These are phyloP conservation scores for Hypoxylon rubiginosum DNA, from an alignment of 2,329 filamentous ascomycete genomes.

Conservation along the genomic window DNA sequence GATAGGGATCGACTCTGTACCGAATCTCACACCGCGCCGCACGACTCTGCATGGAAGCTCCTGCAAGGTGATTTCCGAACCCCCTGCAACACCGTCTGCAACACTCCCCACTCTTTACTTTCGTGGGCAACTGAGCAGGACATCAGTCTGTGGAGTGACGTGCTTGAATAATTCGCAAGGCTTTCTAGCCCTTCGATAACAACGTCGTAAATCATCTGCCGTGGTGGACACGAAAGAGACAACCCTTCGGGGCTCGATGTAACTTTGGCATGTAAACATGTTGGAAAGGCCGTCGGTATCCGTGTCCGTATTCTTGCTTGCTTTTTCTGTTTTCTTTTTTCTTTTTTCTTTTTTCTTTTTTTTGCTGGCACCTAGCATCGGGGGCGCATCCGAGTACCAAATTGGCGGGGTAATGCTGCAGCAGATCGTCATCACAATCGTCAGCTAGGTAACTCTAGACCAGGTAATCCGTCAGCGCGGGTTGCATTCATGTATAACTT, in stretches of 20 bases:
- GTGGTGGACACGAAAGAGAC: slow-evolving; percentile 5
- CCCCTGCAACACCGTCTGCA: slow-evolving; percentile 10
- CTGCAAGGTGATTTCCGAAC: slow-evolving; percentile 2
- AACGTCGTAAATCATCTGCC: slow-evolving; percentile 27
- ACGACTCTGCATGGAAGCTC: slow-evolving; percentile 2
- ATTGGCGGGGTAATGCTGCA: slow-evolving; percentile 28
- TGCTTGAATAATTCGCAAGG: slow-evolving; percentile 15
- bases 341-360: too few species aligned
- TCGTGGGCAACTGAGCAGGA: slow-evolving; percentile 7
- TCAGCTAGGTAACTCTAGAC: neutral
- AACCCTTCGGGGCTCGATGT: slow-evolving; percentile 22
- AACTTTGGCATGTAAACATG: slow-evolving; percentile 6
- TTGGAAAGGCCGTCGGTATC: slow-evolving; percentile 12
- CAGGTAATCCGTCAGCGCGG: neutral
- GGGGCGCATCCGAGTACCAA: slow-evolving; percentile 20
- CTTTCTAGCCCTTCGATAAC: slow-evolving; percentile 2
- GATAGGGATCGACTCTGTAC: slow-evolving; percentile 23
- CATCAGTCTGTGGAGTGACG: slow-evolving; percentile 18
- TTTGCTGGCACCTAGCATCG: slow-evolving; percentile 13
- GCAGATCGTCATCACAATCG: slow-evolving; percentile 15
- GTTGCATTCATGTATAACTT: slow-evolving; percentile 21
- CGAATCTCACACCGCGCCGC: slow-evolving; percentile 10
- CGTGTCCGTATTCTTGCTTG: slow-evolving; percentile 8
- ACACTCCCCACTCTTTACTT: slow-evolving; percentile 26
- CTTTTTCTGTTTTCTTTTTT: too few species aligned